Conservation (phyloP, 2,329 filamentous ascomycete species). For the Xylariaceae sp. region DNA sequence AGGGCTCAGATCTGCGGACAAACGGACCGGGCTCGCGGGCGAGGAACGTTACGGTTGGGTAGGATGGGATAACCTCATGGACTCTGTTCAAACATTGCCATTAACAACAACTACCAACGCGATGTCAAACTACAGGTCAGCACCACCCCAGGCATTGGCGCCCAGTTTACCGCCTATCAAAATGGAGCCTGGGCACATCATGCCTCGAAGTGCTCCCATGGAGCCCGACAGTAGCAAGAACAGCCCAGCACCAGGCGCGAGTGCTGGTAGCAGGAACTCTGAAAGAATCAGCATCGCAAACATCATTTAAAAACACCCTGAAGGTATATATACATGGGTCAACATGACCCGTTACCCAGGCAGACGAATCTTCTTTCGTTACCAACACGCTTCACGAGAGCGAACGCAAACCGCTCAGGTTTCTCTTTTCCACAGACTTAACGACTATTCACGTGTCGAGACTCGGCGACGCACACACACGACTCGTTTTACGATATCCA, state of each 20-base stretch:
- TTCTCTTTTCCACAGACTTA: slow-evolving; percentile 3
- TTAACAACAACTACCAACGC: slow-evolving; percentile 28
- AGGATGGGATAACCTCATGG: slow-evolving; percentile 74
- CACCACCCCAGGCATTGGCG: slow-evolving; percentile 18
- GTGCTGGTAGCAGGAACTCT: slow-evolving; percentile 36
- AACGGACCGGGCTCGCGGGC: slow-evolving; percentile 49
- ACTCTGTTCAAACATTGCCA: slow-evolving; percentile 53
- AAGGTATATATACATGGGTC: slow-evolving; percentile 9
- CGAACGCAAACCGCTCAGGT: slow-evolving; percentile 17
- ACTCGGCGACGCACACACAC: slow-evolving; percentile 15
- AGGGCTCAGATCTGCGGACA: slow-evolving; percentile 43
- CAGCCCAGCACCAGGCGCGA: slow-evolving; percentile 28
- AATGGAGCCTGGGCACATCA: slow-evolving; percentile 25
- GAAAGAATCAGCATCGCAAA: slow-evolving; percentile 45
- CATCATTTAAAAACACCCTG: slow-evolving; percentile 34
- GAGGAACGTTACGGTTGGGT: slow-evolving; percentile 67
- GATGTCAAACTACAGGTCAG: slow-evolving; percentile 22
- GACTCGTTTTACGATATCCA: slow-evolving; percentile 23
- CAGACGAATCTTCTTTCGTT: not conserved
- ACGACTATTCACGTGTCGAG: slow-evolving; percentile 10
- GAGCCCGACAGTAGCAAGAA: slow-evolving; percentile 28
- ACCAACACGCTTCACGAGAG: slow-evolving; percentile 20
- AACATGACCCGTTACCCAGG: not conserved
- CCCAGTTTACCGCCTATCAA: slow-evolving; percentile 32
- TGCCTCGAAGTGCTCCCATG: slow-evolving; percentile 20